Evolutionary conservation across 768 basidiomycete species (phyloP), one percentile per base, ranked within the genome.

Genomic region (Rhizopogon vesiculosus): DNA sequence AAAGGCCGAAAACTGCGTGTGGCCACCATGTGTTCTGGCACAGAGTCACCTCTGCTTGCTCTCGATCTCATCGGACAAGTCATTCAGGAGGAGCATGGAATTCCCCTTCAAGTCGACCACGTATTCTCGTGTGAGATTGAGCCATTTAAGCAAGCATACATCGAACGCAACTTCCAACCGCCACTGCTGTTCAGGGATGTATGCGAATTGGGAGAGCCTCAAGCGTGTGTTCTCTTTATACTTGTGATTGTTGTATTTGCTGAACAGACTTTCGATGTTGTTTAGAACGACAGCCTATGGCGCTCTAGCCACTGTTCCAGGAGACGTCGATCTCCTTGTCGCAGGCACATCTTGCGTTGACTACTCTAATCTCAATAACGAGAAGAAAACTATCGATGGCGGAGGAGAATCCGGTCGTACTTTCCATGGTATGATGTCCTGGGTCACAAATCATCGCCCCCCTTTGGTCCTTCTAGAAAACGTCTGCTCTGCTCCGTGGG

Each of bases 101-200:
- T 87, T 51, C 73, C 78, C 2, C 72, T 97, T 54, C 80, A 87
- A 25, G 76, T 93, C 51, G 89, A 95, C 68, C 94, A 97, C 70
- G 91, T 95, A 43, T 96, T 97, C 73, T 96, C 93, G 1, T 97
- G 93, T 71, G 93, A 97, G 73, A 96, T 97, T 54, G 94, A 94
- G 66, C 93, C 94, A 3, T 96, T 93, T 79, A 95, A 97, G 72
- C 94, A 95, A 67, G 95, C 94, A 0, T 97, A 98, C 66, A 98
- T 98, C 59, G 95, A 98, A 66, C 81, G 95, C 33, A 98, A 98
- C 69, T 98, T 98, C 67, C 83, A 87, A 41, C 95, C 95, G 22
- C 93, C 94, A 12, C 71, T 96, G 28, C 77, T 98, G 35, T 98
- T 97, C 70, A 84, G 95, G 46, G 95, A 98, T 66, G 94, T 98